phyloP scores from a whole-genome alignment of 1,139 yeast species.

The Suhomyces kunorum region DNA sequence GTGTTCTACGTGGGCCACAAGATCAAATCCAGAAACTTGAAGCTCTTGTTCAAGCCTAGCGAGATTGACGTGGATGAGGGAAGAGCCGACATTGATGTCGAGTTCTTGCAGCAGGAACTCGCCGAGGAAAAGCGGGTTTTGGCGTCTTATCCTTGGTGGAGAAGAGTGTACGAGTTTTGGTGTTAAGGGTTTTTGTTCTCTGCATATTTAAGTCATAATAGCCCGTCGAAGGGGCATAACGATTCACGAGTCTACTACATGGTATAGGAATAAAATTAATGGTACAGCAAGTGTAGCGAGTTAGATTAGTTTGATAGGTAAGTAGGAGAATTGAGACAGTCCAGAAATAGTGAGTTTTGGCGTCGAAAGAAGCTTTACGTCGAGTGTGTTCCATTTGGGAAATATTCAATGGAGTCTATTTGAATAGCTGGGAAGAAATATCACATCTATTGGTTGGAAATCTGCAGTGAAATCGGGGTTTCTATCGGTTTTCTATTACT shows the following conservation, averaged over 20 bases:
- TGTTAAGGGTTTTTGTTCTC: conserved; percentile 35
- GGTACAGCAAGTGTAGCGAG: too few species aligned
- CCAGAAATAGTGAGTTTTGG: too few species aligned
- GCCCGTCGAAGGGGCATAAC: conserved; percentile 5
- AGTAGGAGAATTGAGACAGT: too few species aligned
- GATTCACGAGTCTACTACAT: conserved; percentile 6
- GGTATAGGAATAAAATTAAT: too few species aligned
- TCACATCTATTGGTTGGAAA: too few species aligned
- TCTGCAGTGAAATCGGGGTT: too few species aligned
- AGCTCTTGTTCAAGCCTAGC: conserved; percentile 28
- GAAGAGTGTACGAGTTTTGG: conserved; percentile 54
- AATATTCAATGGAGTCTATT: too few species aligned
- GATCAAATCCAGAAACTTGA: conserved; percentile 33
- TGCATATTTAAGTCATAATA: background rate
- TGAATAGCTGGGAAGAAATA: too few species aligned
- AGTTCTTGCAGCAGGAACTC: conserved; percentile 62
- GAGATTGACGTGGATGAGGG: conserved; percentile 70
- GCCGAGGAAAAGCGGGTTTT: conserved; percentile 56
- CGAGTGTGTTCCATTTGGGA: too few species aligned
- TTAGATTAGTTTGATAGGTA: too few species aligned
- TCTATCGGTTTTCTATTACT: too few species aligned
- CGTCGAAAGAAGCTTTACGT: too few species aligned
- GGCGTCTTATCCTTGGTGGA: conserved; percentile 51
- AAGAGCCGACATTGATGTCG: conserved; percentile 65
- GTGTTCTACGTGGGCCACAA: conserved; percentile 38